Conservation (phyloP, 164 flowering plant genomes). For the Magnolia officinalis region DNA sequence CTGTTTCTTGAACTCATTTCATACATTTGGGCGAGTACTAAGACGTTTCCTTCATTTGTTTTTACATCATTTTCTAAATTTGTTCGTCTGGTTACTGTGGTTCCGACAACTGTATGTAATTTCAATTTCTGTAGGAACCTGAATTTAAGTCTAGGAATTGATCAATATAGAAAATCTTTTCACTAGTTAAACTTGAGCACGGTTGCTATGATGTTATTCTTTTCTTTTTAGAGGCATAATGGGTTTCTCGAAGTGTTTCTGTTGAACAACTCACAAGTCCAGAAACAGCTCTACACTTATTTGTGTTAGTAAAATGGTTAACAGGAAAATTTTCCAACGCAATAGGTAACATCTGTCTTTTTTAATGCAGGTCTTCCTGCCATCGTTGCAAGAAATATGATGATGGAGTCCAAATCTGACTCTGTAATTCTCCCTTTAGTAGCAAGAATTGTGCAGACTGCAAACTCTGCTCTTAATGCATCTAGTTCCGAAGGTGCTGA, state of each 20-base stretch:
- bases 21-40: too few species aligned
- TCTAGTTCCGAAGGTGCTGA: slow-evolving; percentile 90
- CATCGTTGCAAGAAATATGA: slow-evolving; percentile 80
- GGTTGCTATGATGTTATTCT: neutral
- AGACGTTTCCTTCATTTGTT: too few species aligned
- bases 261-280: neutral
- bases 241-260: neutral
- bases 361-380: slow-evolving; percentile 70
- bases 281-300: neutral
- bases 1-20: too few species aligned
- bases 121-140: neutral
- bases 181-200: neutral
- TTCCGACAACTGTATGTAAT: too few species aligned
- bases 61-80: too few species aligned
- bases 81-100: too few species aligned
- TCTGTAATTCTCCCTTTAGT: slow-evolving; percentile 80
- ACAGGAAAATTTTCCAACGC: neutral
- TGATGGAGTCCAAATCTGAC: slow-evolving; percentile 68
- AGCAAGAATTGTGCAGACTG: slow-evolving; percentile 58
- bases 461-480: slow-evolving; percentile 59
- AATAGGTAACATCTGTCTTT: neutral
- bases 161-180: neutral
- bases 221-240: neutral
- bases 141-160: neutral
- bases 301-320: neutral